These are phyloP conservation scores for Chlamydomonas reinhardtii DNA, from an alignment of 163 green algal species.

Conservation along the genomic window DNA sequence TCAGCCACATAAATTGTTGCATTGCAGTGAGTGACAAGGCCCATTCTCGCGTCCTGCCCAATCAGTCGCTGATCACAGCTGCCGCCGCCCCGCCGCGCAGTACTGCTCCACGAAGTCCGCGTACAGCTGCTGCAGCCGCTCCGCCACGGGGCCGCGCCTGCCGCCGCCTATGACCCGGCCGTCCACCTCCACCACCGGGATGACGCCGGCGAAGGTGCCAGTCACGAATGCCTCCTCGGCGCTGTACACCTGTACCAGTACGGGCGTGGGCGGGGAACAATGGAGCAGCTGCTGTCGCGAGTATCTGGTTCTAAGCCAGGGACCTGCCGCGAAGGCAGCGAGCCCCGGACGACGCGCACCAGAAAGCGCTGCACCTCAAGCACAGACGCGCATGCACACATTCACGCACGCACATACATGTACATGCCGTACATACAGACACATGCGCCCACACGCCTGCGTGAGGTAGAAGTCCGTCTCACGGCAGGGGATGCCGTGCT, in stretches of 20 bases:
- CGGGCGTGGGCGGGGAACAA: neutral
- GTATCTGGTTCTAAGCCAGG: too few species aligned
- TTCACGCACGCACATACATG: too few species aligned
- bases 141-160: conserved; percentile 58
- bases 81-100: conserved; percentile 31
- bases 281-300: too few species aligned
- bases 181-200: conserved; percentile 77
- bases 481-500: conserved; percentile 57
- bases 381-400: too few species aligned
- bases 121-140: conserved; percentile 68
- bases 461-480: conserved; percentile 82
- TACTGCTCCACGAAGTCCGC: conserved; percentile 56
- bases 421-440: too few species aligned
- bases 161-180: conserved; percentile 73
- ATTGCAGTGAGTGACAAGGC: too few species aligned
- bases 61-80: neutral
- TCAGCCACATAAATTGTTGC: too few species aligned
- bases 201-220: conserved; percentile 79
- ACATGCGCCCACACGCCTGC: conserved; percentile 48
- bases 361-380: too few species aligned
- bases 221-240: conserved; percentile 85
- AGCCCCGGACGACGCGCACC: too few species aligned
- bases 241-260: conserved; percentile 72
- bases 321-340: too few species aligned
- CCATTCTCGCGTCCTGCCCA: too few species aligned